These are phyloP conservation scores for Podila minutissima DNA, from an alignment of 192 early-diverging fungal genomes.

Conservation along the genomic window DNA sequence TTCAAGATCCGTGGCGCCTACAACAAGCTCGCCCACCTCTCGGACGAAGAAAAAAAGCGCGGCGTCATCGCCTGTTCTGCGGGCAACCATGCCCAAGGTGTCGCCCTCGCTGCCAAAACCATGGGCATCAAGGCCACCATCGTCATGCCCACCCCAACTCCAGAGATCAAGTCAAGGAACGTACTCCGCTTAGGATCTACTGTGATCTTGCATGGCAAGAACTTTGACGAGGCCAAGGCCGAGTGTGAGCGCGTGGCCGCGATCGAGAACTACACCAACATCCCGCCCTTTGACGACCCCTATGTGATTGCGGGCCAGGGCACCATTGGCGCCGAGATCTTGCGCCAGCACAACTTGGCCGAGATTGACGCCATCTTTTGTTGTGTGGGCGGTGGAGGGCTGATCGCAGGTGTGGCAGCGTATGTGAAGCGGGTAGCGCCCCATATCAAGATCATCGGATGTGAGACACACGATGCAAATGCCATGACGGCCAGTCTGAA, in stretches of 20 bases:
- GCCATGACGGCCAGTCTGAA: conserved; percentile 87
- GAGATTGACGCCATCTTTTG: conserved; percentile 92
- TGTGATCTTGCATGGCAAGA: conserved; percentile 89
- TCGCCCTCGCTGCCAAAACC: conserved; percentile 91
- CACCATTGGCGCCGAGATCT: conserved; percentile 90
- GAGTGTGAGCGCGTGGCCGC: conserved; percentile 81
- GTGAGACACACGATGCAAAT: conserved; percentile 90
- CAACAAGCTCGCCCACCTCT: conserved; percentile 89
- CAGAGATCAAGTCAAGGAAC: conserved; percentile 90
- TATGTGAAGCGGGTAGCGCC: conserved; percentile 95
- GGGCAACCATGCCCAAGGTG: conserved; percentile 98
- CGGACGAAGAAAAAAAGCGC: conserved; percentile 74
- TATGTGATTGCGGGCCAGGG: conserved; percentile 99
- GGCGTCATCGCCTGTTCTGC: conserved; percentile 98
- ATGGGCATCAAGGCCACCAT: conserved; percentile 95
- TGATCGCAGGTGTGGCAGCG: conserved; percentile 90
- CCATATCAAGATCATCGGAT: conserved; percentile 89
- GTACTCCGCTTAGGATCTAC: conserved; percentile 90
- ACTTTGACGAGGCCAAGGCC: conserved; percentile 95
- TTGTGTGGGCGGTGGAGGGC: conserved; percentile 93
- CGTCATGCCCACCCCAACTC: conserved; percentile 91
- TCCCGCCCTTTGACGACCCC: conserved; percentile 98
- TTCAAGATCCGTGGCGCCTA: conserved; percentile 99
- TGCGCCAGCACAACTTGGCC: conserved; percentile 68
- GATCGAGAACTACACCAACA: conserved; percentile 83